Conservation (phyloP, 225 moss, liverwort and hornwort genomes). For the Physcomitrium patens region DNA sequence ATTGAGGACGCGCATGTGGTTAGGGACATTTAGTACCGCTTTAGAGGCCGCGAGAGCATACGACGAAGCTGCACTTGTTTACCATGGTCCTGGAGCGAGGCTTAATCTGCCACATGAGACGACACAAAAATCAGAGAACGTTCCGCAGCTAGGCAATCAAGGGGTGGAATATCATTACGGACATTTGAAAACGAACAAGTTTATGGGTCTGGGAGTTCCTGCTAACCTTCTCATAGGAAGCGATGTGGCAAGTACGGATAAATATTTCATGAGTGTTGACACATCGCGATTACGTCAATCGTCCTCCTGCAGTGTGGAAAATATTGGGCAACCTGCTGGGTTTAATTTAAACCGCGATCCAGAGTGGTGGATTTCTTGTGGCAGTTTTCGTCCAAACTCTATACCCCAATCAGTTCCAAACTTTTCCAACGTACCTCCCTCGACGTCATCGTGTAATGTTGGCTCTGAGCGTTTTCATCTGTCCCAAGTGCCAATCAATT, state of each 20-base stretch:
- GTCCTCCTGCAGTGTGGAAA: conserved; percentile 14
- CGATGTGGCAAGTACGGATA: conserved; percentile 14
- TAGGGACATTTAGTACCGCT: conserved; percentile 67
- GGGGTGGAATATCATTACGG: not conserved
- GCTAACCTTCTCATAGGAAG: not conserved
- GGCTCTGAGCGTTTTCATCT: conserved; percentile 26
- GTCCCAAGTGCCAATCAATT: conserved; percentile 26
- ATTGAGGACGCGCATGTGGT: conserved; percentile 63
- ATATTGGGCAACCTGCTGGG: not conserved
- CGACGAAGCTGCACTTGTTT: conserved; percentile 66
- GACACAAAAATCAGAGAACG: conserved; percentile 21
- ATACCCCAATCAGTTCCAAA: conserved; percentile 26
- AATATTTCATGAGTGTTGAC: conserved; percentile 9
- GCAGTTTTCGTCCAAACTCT: conserved; percentile 9
- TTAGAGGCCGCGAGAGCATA: conserved; percentile 69
- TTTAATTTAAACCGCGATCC: not conserved
- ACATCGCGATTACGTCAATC: conserved; percentile 14
- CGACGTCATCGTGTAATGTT: conserved; percentile 39
- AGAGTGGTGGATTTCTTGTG: conserved; percentile 34
- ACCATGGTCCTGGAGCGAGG: conserved; percentile 62
- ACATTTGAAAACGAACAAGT: conserved; percentile 8
- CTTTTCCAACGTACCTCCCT: conserved; percentile 18
- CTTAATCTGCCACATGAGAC: conserved; percentile 58
- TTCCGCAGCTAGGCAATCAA: not conserved
- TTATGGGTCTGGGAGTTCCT: not conserved